Conservation (phyloP, 2,329 filamentous ascomycete species). For the Aspergillus fijiensis region DNA sequence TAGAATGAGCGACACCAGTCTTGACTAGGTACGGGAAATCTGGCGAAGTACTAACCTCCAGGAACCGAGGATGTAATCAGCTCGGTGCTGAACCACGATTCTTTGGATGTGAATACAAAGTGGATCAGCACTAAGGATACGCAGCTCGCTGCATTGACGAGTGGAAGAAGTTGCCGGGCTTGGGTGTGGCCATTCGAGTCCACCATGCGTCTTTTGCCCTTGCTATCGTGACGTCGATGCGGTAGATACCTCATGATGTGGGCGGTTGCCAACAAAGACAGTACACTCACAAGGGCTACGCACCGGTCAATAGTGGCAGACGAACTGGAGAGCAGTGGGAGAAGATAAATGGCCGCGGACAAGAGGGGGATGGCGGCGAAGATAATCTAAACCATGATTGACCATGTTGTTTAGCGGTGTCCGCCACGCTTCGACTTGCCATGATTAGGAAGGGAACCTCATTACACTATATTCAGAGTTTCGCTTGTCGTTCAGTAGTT, state of each 20-base stretch:
- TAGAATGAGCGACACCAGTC: constrained; percentile 21
- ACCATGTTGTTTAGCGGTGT: constrained; percentile 1
- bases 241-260: constrained; percentile 38
- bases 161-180: constrained; percentile 25
- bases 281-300: constrained; percentile 32
- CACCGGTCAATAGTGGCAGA: constrained; percentile 22
- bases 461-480: constrained; percentile 44
- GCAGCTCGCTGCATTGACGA: constrained; percentile 32
- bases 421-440: background rate
- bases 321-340: constrained; percentile 28
- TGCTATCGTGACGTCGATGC: constrained; percentile 26
- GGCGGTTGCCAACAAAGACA: constrained; percentile 40
- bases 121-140: constrained; percentile 31
- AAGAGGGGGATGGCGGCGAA: constrained; percentile 41
- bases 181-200: constrained; percentile 20
- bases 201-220: constrained; percentile 30
- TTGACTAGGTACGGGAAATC: constrained; percentile 6
- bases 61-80: constrained; percentile 39
- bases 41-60: constrained; percentile 31
- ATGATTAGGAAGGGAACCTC: constrained; percentile 1
- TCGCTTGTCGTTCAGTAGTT: constrained; percentile 37
- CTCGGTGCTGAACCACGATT: constrained; percentile 19
- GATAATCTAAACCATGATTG: constrained; percentile 24
- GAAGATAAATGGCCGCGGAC: constrained; percentile 32
- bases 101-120: constrained; percentile 16